These are phyloP conservation scores for Cercospora sp. DNA, from an alignment of 2,329 filamentous ascomycete species.

Conservation along the genomic window DNA sequence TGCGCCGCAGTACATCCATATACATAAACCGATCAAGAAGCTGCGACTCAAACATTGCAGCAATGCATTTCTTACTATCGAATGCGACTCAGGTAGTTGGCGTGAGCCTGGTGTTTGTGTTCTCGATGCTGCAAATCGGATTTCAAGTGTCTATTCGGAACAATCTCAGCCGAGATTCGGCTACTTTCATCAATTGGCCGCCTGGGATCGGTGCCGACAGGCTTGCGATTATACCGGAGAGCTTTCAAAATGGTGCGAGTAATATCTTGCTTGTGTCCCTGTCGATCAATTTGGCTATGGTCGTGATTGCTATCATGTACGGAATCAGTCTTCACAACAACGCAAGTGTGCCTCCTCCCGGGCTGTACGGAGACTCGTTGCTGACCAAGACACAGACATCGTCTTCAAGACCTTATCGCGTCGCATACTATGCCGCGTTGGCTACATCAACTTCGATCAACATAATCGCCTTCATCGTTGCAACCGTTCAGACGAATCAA, in stretches of 20 bases:
- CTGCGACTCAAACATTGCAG: not conserved
- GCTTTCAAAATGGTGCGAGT: not conserved
- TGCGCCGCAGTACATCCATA: not conserved
- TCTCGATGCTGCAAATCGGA: not conserved
- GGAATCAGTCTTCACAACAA: not conserved
- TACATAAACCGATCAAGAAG: not conserved
- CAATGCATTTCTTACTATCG: not conserved
- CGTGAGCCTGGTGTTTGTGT: not conserved
- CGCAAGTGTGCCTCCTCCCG: not conserved
- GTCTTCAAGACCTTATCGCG: not conserved
- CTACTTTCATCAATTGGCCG: not conserved
- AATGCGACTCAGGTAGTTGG: not conserved
- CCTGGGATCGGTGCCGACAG: not conserved
- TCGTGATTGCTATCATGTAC: not conserved
- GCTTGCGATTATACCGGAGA: not conserved
- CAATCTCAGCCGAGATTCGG: not conserved
- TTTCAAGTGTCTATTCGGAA: not conserved
- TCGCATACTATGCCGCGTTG: not conserved
- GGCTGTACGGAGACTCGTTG: not conserved
- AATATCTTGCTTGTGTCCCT: not conserved
- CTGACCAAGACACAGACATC: not conserved
- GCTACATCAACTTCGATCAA: not conserved
- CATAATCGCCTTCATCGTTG: not conserved
- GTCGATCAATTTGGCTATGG: not conserved
- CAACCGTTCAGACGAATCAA: not conserved